These are phyloP conservation scores for Tulasnella sp. DNA, from an alignment of 768 basidiomycete genomes.

Conservation along the genomic window DNA sequence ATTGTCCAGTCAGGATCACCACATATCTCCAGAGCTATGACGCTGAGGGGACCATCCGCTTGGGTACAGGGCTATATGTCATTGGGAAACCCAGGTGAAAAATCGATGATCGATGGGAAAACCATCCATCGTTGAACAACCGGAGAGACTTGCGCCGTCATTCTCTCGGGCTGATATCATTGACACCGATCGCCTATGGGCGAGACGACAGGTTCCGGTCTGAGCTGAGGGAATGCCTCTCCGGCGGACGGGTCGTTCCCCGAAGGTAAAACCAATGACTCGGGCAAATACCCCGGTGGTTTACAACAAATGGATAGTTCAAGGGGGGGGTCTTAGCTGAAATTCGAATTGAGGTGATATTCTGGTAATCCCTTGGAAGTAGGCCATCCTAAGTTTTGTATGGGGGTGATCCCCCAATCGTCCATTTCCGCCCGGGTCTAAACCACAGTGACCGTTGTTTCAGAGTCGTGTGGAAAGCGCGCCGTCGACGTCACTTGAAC, in stretches of 20 bases:
- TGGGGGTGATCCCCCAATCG: background rate
- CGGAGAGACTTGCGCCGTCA: background rate
- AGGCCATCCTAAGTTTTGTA: background rate
- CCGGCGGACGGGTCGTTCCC: slow-evolving; percentile 1
- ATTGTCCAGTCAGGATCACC: background rate
- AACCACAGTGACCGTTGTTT: background rate
- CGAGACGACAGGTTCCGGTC: background rate
- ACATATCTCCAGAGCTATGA: background rate
- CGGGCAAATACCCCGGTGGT: background rate
- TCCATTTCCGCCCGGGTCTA: background rate
- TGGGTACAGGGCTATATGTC: background rate
- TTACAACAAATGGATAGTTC: background rate
- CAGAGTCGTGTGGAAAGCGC: background rate
- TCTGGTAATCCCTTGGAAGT: background rate
- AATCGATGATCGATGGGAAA: slow-evolving; percentile 1
- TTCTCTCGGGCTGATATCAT: background rate
- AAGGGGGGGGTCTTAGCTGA: background rate
- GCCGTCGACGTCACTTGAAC: background rate
- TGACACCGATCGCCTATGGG: background rate
- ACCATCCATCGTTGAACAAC: background rate
- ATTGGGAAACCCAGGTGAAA: background rate
- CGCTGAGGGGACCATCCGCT: background rate
- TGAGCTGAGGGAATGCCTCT: background rate
- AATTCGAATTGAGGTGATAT: background rate
- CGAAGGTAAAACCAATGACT: background rate